Evolutionary conservation across 495 filamentous ascomycete species (phyloP).

Genomic region (Tuber magnatum): DNA sequence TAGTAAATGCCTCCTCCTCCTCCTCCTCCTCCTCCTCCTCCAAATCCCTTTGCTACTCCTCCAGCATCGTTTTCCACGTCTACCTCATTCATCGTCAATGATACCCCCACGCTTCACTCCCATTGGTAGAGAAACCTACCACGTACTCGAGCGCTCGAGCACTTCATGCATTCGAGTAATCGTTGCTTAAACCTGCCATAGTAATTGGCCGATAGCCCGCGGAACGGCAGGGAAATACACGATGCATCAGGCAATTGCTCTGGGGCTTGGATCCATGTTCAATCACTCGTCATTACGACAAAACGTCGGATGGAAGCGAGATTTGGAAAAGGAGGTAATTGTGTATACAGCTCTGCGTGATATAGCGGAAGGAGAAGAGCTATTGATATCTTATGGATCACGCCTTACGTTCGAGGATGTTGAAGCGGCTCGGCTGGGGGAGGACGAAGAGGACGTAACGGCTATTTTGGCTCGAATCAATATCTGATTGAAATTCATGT

Average conservation of each 20-base stretch:
- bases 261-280: conserved; percentile 54
- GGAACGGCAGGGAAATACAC: conserved; percentile 25
- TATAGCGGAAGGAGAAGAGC: conserved; percentile 50
- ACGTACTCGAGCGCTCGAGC: not conserved
- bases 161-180: not conserved
- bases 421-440: conserved; percentile 33
- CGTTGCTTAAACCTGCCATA: conserved; percentile 14
- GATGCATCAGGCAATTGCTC: conserved; percentile 49
- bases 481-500: conserved; percentile 14
- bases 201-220: conserved; percentile 39
- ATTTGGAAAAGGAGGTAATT: conserved; percentile 45
- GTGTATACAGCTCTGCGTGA: conserved; percentile 49
- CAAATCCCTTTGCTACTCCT: conserved; percentile 38
- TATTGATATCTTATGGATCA: conserved; percentile 53
- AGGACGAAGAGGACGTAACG: conserved; percentile 20
- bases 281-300: conserved; percentile 50
- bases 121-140: not conserved
- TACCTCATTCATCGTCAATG: conserved; percentile 2
- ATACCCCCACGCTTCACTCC: conserved; percentile 1
- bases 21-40: not conserved
- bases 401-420: conserved; percentile 51
- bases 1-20: conserved; percentile 45
- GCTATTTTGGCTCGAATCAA: conserved; percentile 17
- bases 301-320: conserved; percentile 51
- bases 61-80: conserved; percentile 9